Conservation (phyloP, 2,329 filamentous ascomycete species). For the Chalara sp. region DNA sequence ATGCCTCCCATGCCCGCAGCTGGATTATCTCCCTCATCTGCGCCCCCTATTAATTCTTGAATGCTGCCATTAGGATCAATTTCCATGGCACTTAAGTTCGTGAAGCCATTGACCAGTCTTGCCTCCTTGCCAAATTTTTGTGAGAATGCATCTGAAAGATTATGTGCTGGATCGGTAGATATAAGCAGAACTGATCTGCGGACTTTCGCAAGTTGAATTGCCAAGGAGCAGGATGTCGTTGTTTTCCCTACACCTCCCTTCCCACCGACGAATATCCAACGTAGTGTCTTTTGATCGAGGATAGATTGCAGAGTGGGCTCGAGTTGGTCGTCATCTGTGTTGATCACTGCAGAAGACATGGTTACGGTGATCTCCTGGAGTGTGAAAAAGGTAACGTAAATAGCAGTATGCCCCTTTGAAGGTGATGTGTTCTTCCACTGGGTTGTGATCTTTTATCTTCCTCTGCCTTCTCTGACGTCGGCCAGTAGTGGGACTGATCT, state of each 20-base stretch:
- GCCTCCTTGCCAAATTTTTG: conserved; percentile 99
- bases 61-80: conserved; percentile 98
- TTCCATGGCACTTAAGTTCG: conserved; percentile 96
- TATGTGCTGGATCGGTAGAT: conserved; percentile 96
- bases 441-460: conserved; percentile 8
- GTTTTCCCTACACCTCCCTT: conserved; percentile 99
- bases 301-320: conserved; percentile 92
- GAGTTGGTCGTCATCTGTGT: conserved; percentile 67
- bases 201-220: conserved; percentile 92
- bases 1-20: conserved; percentile 77
- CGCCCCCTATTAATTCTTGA: conserved; percentile 79
- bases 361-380: neutral
- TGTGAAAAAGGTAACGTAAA: neutral
- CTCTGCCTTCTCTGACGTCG: conserved; percentile 6
- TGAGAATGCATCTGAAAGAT: conserved; percentile 93
- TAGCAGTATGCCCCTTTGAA: neutral
- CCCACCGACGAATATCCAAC: conserved; percentile 98
- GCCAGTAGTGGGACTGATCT: too few species aligned
- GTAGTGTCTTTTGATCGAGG: conserved; percentile 87
- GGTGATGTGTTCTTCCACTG: neutral
- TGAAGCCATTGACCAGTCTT: conserved; percentile 82
- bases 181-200: conserved; percentile 96
- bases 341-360: conserved; percentile 39
- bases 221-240: conserved; percentile 97
- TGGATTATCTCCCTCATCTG: conserved; percentile 68